Evolutionary conservation across 2,329 filamentous ascomycete genomes (phyloP).

Genomic region (Aspergillus brasiliensis): DNA sequence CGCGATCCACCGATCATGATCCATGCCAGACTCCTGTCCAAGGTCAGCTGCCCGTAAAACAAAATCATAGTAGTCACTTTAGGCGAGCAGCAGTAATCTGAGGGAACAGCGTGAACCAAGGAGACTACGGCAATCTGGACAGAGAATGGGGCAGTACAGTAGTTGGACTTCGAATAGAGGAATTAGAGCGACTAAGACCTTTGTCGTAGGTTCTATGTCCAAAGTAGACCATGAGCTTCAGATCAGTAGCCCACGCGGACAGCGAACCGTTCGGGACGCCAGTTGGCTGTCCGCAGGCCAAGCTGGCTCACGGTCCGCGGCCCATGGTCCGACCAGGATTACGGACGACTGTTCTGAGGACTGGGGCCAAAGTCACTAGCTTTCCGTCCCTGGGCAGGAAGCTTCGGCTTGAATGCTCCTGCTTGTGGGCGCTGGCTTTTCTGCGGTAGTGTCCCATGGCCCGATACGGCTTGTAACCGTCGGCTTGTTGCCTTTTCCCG

Average conservation of each 20-base stretch:
- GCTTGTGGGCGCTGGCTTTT: neutral
- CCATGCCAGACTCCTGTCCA: no score
- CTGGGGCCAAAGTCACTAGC: neutral
- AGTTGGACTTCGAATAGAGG: neutral
- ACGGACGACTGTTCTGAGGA: neutral
- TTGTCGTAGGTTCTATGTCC: neutral
- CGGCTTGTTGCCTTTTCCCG: neutral
- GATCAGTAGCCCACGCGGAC: neutral
- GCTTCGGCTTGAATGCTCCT: neutral
- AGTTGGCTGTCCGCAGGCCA: neutral
- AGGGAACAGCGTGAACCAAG: neutral
- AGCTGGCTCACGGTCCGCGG: neutral
- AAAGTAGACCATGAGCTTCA: neutral
- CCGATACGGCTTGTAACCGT: neutral
- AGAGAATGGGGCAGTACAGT: neutral
- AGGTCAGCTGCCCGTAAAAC: no score
- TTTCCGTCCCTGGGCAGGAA: neutral
- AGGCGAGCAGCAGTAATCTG: neutral
- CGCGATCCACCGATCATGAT: no score
- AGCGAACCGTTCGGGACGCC: neutral
- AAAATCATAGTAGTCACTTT: neutral
- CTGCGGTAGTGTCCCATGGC: neutral
- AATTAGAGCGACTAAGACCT: neutral
- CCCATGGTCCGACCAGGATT: neutral
- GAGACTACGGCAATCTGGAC: neutral